A percentile compares a stretch with the other conserved stretches of the same genome.
Conservation (phyloP, 2,329 filamentous ascomycete species). For the Knufia petricola region DNA sequence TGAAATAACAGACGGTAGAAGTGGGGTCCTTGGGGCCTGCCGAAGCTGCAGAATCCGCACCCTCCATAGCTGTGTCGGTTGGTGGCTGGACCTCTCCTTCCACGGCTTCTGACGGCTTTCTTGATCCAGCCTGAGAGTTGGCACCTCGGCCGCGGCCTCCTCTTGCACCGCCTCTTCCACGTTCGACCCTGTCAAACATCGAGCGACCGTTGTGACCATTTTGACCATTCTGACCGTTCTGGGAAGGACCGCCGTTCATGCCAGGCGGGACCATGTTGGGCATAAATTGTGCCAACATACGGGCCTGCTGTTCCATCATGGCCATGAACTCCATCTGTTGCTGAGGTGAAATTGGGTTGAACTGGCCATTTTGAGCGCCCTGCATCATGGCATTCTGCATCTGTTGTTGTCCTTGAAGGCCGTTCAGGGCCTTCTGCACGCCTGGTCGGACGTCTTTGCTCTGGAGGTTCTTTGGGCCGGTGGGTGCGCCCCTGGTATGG, state of each 20-base stretch:
- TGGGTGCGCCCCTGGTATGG: constrained; percentile 59
- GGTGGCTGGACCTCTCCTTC: constrained; percentile 19
- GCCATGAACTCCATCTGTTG: constrained; percentile 66
- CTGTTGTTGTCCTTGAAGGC: constrained; percentile 26
- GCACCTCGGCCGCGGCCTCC: constrained; percentile 19
- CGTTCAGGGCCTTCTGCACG: constrained; percentile 38
- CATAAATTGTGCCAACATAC: constrained; percentile 69
- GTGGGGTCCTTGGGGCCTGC: constrained; percentile 41
- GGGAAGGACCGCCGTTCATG: constrained; percentile 43
- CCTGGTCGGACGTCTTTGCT: constrained; percentile 35
- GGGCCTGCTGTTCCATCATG: constrained; percentile 76
- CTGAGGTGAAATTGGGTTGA: constrained; percentile 31
- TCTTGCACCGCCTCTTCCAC: constrained; percentile 14
- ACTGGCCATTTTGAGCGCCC: constrained; percentile 30
- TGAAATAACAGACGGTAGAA: constrained; percentile 76
- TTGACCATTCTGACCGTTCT: constrained; percentile 33
- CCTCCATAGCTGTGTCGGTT: constrained; percentile 39
- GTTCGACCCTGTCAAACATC: constrained; percentile 63
- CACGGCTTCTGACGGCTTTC: constrained; percentile 13
- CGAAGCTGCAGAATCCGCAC: constrained; percentile 49
- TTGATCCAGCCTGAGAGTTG: constrained; percentile 16
- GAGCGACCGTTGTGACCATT: constrained; percentile 39
- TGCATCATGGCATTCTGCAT: constrained; percentile 37
- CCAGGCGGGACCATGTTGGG: constrained; percentile 45
- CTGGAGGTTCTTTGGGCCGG: constrained; percentile 55